These are phyloP conservation scores for Mimosa pudica DNA, from an alignment of 306 rosid species.

Conservation along the genomic window DNA sequence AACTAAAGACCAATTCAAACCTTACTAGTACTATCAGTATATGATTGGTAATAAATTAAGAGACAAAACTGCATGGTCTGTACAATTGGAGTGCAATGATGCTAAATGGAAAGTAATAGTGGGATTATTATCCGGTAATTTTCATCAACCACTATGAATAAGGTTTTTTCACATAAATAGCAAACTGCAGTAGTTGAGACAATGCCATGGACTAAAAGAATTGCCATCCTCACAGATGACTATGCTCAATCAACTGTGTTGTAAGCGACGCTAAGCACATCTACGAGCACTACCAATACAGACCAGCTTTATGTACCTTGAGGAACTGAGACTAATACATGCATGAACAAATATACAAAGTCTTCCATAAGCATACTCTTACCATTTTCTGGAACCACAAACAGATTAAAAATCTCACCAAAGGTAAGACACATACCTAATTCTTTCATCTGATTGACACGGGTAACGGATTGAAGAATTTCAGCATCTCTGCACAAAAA, in stretches of 20 bases:
- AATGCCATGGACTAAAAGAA: neutral
- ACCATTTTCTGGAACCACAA: conserved; percentile 14
- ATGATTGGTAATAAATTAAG: conserved; percentile 6
- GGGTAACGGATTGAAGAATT: conserved; percentile 70
- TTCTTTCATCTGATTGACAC: conserved; percentile 88
- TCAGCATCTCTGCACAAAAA: conserved; percentile 74
- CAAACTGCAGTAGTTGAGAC: conserved; percentile 9
- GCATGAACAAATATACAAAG: neutral
- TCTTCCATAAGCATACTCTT: neutral
- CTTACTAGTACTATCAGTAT: neutral
- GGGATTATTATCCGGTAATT: conserved; percentile 5
- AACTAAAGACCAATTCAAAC: conserved; percentile 19
- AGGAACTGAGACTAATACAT: neutral
- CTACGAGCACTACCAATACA: conserved; percentile 5
- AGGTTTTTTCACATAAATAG: neutral
- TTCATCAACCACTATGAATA: conserved; percentile 12
- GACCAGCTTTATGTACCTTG: neutral
- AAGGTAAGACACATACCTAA: conserved; percentile 56
- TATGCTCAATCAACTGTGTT: neutral
- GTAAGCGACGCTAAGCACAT: neutral
- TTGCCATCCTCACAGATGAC: neutral
- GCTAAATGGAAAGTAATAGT: neutral
- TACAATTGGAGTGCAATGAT: neutral
- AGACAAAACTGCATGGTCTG: neutral
- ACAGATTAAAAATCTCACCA: conserved; percentile 9